Evolutionary conservation across 495 filamentous ascomycete species (phyloP), one percentile per base, ranked within the genome.

Genomic region (Lineolata rhizophorae): DNA sequence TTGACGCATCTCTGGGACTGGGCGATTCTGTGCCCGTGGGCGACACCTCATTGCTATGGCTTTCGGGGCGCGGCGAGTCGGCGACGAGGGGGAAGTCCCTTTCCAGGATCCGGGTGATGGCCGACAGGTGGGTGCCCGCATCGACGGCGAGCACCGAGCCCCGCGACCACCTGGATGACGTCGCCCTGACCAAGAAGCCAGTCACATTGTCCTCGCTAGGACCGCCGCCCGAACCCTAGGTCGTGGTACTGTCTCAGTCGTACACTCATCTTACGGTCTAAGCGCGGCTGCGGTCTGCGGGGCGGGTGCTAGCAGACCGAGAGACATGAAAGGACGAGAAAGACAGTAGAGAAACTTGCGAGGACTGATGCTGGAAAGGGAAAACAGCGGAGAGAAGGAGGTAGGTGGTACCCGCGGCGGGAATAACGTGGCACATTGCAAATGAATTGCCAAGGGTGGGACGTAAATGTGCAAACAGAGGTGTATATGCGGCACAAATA

Each of bases 201-300:
- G 87, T 94, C 2, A 83, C 73, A 43, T 80, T 77, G 44, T 82
- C 71, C 57, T 97, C 87, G 40, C 65, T 65, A 6, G 87, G 87
- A 18, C 87, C 87, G 41, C 87, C 87, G 31, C 80, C 82, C 18
- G 80, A 70, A 33, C 87, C 87, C 84, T 94, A 33, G 26, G n/a
- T n/a, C n/a, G n/a, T n/a, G n/a, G n/a, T 24, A 37, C 16, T 2
- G 27, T 34, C 19, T 31, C 27, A 19, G 27, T 17, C 15, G 27
- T 20, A 20, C n/a, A 12, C 13, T 17, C 22, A 26, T 8, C 22
- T 8, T 8, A 26, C 22, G 22, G 8, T 26, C n/a, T n/a, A n/a
- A n/a, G n/a, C n/a, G n/a, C n/a, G n/a, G n/a, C n/a, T n/a, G n/a
- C n/a, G n/a, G n/a, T n/a, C n/a, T 31, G 11, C 15, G 17, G 29